Evolutionary conservation across 176 grass and related monocot genomes (phyloP), one percentile per base, ranked within the genome.

Genomic region (Ampelocalamus luodianensis): DNA sequence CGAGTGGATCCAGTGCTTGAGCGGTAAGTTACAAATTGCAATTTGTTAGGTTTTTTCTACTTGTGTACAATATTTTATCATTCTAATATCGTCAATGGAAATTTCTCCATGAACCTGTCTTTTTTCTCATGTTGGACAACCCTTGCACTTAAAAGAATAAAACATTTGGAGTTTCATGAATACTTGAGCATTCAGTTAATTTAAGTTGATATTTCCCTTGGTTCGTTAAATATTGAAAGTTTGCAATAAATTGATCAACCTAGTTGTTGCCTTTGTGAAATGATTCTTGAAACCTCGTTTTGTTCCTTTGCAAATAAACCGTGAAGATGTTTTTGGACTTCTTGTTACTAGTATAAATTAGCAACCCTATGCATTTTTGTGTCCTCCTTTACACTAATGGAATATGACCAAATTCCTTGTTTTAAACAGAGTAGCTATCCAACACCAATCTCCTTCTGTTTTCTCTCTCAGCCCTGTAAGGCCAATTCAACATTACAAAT

Each of bases 1-100:
- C 85, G 44, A 77, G 78, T 77, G 72, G 85, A 90, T 68, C 56
- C 51, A 32, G 26, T 66, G 18, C 85, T 58, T 81, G 82, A 90
- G 23, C 74, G 75, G 93, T 94, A 86, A 68, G 82, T 80, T 72
- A 40, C 3, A 8, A 80, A 70, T 22, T 55, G 2, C 3, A 8
- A 80, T 76, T 22, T 55, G 2, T 34, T 50, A 68, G 18, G 36
- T 56, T 87, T n/a, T 65, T 18, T 24, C 12, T 27, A 42, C 42
- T 69, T 37, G 5, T 34, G 24, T 26, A 17, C 44, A 14, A 9
- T n/a, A 48, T 73, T 18, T 72, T 73, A 46, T 18, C 2, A 10
- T 74, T 55, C 4, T 23, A 20, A 53, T 23, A 76, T 46, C 6
- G 0, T 58, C 10, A 4, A 14, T 42, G 14, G 38, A 62, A 43